phyloP scores from a whole-genome alignment of 495 filamentous ascomycete species.

The Penicillium maclennaniae region DNA sequence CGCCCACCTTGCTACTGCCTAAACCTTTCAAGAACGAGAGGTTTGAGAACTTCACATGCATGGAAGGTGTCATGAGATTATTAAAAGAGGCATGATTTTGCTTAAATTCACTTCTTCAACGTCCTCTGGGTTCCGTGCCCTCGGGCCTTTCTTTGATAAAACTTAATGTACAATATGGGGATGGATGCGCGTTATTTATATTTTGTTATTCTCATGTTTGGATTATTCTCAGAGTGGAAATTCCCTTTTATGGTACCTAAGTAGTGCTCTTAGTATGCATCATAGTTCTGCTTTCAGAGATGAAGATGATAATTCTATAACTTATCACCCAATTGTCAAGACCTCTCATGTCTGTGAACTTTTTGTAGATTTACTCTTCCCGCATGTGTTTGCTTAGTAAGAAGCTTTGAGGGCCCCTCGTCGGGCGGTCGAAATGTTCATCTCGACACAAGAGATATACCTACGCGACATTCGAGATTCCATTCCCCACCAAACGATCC shows the following conservation, averaged over 20 bases:
- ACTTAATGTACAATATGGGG: constrained; percentile 13
- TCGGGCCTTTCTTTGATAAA: background rate
- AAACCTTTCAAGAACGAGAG: background rate
- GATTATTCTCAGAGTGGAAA: constrained; percentile 1
- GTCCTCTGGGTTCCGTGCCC: background rate
- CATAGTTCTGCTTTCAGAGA: background rate
- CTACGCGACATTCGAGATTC: background rate
- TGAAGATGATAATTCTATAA: background rate
- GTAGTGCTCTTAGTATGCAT: background rate
- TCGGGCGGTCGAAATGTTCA: background rate
- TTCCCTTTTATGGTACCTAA: background rate
- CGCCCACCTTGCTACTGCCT: constrained; percentile 13
- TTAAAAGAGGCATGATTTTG: constrained; percentile 1
- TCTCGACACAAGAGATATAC: background rate
- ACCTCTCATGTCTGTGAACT: background rate
- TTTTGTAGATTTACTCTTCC: too few species aligned
- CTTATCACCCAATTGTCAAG: background rate
- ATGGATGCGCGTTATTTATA: constrained; percentile 7
- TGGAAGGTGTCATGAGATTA: constrained; percentile 16
- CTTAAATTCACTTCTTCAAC: constrained; percentile 5
- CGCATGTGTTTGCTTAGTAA: background rate
- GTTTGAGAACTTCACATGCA: background rate
- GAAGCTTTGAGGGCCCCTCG: background rate
- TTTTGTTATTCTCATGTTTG: constrained; percentile 1
- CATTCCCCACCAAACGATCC: background rate